Conservation (phyloP, 1,139 yeast genomes). For the Candida albicans region DNA sequence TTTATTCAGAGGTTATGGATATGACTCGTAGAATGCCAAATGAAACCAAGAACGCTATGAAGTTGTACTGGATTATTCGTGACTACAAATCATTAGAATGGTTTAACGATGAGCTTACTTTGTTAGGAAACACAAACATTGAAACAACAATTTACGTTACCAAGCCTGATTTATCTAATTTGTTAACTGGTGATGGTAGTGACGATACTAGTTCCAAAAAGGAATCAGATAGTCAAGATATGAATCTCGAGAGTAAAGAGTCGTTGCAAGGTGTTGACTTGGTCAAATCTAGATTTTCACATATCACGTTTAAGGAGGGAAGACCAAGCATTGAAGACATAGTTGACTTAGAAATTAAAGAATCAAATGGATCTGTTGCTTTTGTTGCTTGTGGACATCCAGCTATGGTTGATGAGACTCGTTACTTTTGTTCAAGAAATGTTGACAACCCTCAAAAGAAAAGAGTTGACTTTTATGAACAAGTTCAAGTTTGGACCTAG, state of each 20-base stretch:
- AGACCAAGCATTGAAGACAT: constrained; percentile 29
- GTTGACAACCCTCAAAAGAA: constrained; percentile 21
- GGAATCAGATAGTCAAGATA: constrained; percentile 6
- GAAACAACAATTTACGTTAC: constrained; percentile 47
- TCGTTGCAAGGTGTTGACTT: constrained; percentile 6
- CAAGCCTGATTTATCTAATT: constrained; percentile 22
- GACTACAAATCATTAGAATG: constrained; percentile 45
- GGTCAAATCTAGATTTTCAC: constrained; percentile 17
- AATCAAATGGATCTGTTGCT: constrained; percentile 40
- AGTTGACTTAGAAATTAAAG: constrained; percentile 28
- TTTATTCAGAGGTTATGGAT: constrained; percentile 37
- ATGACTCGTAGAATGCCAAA: constrained; percentile 38
- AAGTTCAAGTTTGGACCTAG: constrained; percentile 10
- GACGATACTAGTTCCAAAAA: constrained; percentile 3
- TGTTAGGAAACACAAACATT: constrained; percentile 30
- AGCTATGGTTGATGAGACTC: constrained; percentile 48
- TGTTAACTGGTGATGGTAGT: neutral
- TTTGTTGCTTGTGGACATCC: constrained; percentile 52
- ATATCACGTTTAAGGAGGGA: constrained; percentile 28
- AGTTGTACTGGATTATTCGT: constrained; percentile 54
- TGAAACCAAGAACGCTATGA: constrained; percentile 44
- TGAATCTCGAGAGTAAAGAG: constrained; percentile 19
- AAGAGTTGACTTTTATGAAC: constrained; percentile 10
- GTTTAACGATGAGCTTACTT: constrained; percentile 50
- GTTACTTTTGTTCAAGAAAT: constrained; percentile 28